phyloP scores from a whole-genome alignment of 1,284 basidiomycete genomes.

The Erythrobasidium hasegawianum region DNA sequence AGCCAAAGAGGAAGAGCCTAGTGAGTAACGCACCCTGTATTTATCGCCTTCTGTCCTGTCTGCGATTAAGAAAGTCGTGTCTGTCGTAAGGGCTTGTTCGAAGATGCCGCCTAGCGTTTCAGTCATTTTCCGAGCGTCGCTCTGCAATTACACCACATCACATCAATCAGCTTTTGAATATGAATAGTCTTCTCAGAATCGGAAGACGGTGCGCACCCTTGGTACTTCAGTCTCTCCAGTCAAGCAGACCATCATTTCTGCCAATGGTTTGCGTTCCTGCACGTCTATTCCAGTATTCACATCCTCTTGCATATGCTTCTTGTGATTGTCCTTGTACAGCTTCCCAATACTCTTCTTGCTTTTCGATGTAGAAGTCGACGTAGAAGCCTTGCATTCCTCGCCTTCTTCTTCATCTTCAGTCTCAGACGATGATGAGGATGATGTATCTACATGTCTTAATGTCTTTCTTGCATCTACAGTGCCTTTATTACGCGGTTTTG shows the following conservation, averaged over 20 bases:
- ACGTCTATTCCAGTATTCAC: neutral
- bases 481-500: slow-evolving; percentile 17
- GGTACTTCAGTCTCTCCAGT: neutral
- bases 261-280: neutral
- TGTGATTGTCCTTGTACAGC: neutral
- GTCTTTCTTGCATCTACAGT: neutral
- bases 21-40: slow-evolving; percentile 14
- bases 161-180: neutral
- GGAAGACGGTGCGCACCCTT: neutral
- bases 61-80: slow-evolving; percentile 26
- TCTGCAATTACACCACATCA: neutral
- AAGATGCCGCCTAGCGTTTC: slow-evolving; percentile 16
- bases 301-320: neutral
- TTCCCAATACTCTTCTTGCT: slow-evolving; percentile 8
- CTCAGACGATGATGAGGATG: neutral
- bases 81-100: slow-evolving; percentile 14
- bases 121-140: slow-evolving; percentile 7
- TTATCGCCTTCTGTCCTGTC: slow-evolving; percentile 25
- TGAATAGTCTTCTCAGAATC: no score
- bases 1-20: neutral
- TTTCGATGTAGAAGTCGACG: neutral
- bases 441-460: neutral
- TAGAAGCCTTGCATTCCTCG: neutral
- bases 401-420: neutral
- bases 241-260: neutral